These are phyloP conservation scores for Barnettozyma vustinii DNA, from an alignment of 805 yeast genomes.

Conservation along the genomic window DNA sequence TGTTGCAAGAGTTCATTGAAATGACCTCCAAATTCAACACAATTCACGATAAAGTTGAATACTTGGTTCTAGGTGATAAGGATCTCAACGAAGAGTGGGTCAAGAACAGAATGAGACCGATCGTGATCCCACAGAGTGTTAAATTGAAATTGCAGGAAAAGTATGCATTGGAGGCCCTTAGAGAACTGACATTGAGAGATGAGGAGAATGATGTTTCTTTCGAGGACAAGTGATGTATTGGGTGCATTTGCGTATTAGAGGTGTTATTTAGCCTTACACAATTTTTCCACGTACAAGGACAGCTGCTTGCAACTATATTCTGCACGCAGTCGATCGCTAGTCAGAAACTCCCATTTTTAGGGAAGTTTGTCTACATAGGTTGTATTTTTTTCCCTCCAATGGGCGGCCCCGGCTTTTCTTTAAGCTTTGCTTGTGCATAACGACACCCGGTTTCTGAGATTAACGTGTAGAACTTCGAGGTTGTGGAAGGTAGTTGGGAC, in stretches of 20 bases:
- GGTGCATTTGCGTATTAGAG: background rate
- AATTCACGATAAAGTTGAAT: slow-evolving; percentile 14
- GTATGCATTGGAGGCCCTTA: slow-evolving; percentile 4
- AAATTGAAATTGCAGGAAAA: slow-evolving; percentile 10
- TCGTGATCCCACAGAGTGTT: slow-evolving; percentile 10
- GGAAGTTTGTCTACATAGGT: background rate
- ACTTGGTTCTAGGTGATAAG: slow-evolving; percentile 17
- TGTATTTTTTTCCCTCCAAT: background rate
- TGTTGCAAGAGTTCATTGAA: slow-evolving; percentile 8
- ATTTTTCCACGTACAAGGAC: background rate
- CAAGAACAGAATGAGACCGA: slow-evolving; percentile 19
- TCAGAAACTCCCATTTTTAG: background rate
- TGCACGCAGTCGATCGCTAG: background rate
- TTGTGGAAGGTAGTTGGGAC: no score
- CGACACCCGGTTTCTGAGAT: background rate
- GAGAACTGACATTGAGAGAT: slow-evolving; percentile 4
- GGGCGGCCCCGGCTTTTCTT: background rate
- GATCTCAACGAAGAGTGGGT: slow-evolving; percentile 23
- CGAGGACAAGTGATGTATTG: background rate
- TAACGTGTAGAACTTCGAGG: no score
- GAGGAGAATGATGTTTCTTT: slow-evolving; percentile 8
- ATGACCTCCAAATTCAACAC: background rate
- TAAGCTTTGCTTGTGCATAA: background rate
- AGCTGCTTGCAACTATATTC: background rate
- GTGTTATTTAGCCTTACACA: background rate